A percentile compares a stretch with the other conserved stretches of the same genome.
These are phyloP conservation scores for Boletus eberwhitei DNA, from an alignment of 768 basidiomycete genomes.

Conservation along the genomic window DNA sequence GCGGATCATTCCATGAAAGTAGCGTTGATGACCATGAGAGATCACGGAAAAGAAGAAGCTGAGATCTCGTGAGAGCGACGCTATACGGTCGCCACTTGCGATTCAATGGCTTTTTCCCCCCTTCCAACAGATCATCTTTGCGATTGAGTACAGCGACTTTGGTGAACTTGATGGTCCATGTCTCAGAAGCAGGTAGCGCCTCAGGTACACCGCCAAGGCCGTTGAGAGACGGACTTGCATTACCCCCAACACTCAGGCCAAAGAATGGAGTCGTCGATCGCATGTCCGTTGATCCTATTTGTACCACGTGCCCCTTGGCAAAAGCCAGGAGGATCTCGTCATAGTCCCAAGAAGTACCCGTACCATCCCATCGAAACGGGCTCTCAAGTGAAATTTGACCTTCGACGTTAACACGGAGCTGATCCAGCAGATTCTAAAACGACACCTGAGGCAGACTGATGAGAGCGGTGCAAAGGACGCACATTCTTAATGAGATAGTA, in stretches of 20 bases:
- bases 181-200: constrained; percentile 28
- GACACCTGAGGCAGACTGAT: constrained; percentile 5
- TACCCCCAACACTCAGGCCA: constrained; percentile 37
- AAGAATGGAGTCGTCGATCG: constrained; percentile 43
- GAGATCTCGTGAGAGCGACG: constrained; percentile 84
- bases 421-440: constrained; percentile 58
- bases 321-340: constrained; percentile 64
- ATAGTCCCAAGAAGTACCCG: constrained; percentile 63
- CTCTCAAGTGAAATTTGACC: constrained; percentile 53
- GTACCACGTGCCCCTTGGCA: constrained; percentile 53
- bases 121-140: constrained; percentile 75
- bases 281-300: constrained; percentile 46
- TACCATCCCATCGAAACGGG: constrained; percentile 69
- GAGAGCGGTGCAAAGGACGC: constrained; percentile 21
- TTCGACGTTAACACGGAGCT: constrained; percentile 66
- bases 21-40: constrained; percentile 50
- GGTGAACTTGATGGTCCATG: constrained; percentile 60
- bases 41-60: constrained; percentile 88
- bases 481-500: constrained; percentile 88
- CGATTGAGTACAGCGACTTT: constrained; percentile 80
- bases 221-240: constrained; percentile 29
- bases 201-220: constrained; percentile 27
- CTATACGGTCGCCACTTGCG: constrained; percentile 89
- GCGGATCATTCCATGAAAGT: constrained; percentile 40
- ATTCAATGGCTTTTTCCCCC: constrained; percentile 69